A percentile compares a stretch with the other conserved stretches of the same genome.
phyloP scores from a whole-genome alignment of 1,284 basidiomycete genomes.

The Ganoderma sinense region DNA sequence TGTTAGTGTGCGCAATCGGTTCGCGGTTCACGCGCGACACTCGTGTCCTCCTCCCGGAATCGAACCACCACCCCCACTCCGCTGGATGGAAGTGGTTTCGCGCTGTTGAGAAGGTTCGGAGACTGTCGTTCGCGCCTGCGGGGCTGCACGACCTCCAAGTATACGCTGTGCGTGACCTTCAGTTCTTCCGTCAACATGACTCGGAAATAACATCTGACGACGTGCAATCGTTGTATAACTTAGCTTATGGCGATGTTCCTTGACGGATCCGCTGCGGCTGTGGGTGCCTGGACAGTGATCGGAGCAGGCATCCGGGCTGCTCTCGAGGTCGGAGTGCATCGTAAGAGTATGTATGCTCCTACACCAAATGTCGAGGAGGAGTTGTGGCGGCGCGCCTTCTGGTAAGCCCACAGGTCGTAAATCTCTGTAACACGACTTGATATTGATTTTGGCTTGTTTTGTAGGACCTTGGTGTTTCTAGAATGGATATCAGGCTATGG shows the following conservation, averaged over 20 bases:
- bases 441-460: too few relatives aligned
- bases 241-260: slow-evolving; percentile 34
- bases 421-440: too few relatives aligned
- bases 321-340: slow-evolving; percentile 52
- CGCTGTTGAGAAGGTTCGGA: slow-evolving; percentile 63
- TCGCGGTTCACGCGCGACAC: slow-evolving; percentile 73
- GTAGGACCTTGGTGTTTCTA: too few relatives aligned
- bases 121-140: slow-evolving; percentile 53
- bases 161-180: slow-evolving; percentile 42
- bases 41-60: slow-evolving; percentile 59
- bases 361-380: slow-evolving; percentile 50
- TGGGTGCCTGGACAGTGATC: slow-evolving; percentile 52
- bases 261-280: slow-evolving; percentile 52
- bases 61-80: slow-evolving; percentile 60
- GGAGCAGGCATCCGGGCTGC: slow-evolving; percentile 58
- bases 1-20: slow-evolving; percentile 80
- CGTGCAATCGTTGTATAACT: slow-evolving; percentile 14
- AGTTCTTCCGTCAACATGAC: too few relatives aligned
- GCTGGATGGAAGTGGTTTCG: slow-evolving; percentile 80
- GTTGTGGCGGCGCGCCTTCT: slow-evolving; percentile 74
- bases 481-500: too few relatives aligned
- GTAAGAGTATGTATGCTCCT: slow-evolving; percentile 42
- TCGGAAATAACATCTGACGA: background rate
- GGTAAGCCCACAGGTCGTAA: slow-evolving; percentile 50
- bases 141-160: slow-evolving; percentile 48